These are phyloP conservation scores for Apiotrichum siamense DNA, from an alignment of 1,284 basidiomycete genomes.

Conservation along the genomic window DNA sequence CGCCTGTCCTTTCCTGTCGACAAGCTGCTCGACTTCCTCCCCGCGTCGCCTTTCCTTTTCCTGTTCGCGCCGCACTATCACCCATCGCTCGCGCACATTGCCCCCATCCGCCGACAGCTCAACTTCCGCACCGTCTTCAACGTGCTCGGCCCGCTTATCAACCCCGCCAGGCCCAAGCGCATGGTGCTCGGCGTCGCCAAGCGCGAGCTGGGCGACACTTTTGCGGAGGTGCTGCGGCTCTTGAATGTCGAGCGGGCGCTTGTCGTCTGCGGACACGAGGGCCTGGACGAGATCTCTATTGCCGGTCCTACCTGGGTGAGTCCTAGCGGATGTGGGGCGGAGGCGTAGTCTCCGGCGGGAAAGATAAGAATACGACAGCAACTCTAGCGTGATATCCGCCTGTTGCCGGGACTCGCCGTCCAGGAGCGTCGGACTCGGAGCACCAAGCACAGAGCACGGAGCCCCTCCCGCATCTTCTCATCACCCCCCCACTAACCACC, in stretches of 20 bases:
- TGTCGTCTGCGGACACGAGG: slow-evolving; percentile 90
- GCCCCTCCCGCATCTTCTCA: too few species aligned
- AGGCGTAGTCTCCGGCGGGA: background rate
- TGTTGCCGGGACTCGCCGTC: too few species aligned
- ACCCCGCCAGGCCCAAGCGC: slow-evolving; percentile 75
- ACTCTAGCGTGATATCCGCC: too few species aligned
- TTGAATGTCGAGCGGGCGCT: slow-evolving; percentile 69
- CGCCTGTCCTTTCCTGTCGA: slow-evolving; percentile 64
- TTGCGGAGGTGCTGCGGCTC: slow-evolving; percentile 64
- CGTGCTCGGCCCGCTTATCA: slow-evolving; percentile 87
- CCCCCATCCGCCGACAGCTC: slow-evolving; percentile 75
- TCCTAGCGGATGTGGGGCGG: background rate
- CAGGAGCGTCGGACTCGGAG: too few species aligned
- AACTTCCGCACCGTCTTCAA: slow-evolving; percentile 98
- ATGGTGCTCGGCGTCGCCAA: slow-evolving; percentile 90
- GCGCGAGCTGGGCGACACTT: slow-evolving; percentile 73
- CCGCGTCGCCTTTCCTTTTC: slow-evolving; percentile 73
- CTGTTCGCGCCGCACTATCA: slow-evolving; percentile 92
- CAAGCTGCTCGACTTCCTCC: slow-evolving; percentile 53
- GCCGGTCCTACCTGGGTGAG: slow-evolving; percentile 76
- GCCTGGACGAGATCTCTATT: slow-evolving; percentile 89
- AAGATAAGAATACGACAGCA: background rate
- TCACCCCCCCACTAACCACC: too few species aligned
- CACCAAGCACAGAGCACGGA: too few species aligned
- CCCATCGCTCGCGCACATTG: slow-evolving; percentile 74